These are phyloP conservation scores for Aspergillus novoparasiticus DNA, from an alignment of 2,329 filamentous ascomycete species.

Conservation along the genomic window DNA sequence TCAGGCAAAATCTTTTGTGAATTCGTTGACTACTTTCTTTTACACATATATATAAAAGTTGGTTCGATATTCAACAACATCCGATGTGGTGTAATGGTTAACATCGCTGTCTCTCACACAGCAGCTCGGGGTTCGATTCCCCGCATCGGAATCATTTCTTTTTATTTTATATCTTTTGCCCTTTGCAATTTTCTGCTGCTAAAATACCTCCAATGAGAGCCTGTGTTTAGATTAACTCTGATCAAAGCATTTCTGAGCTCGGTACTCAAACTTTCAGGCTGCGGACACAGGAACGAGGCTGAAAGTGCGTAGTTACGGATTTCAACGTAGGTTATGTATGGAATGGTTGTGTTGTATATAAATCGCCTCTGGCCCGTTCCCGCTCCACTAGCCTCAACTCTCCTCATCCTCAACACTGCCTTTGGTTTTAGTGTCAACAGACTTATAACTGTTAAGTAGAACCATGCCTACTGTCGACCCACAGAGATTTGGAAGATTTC, in stretches of 20 bases:
- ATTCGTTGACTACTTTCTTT: background rate
- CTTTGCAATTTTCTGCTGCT: background rate
- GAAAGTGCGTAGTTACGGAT: too few relatives aligned
- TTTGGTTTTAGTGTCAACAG: too few relatives aligned
- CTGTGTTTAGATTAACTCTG: background rate
- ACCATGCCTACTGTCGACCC: background rate
- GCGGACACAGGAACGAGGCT: too few relatives aligned
- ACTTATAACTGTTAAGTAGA: too few relatives aligned
- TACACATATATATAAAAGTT: background rate
- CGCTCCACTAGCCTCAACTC: too few relatives aligned
- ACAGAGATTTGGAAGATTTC: background rate
- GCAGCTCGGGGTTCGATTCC: conserved; percentile 7
- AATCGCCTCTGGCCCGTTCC: too few relatives aligned
- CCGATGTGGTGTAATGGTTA: conserved; percentile 6
- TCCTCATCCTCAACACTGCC: too few relatives aligned
- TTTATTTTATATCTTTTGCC: background rate
- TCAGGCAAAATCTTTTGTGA: background rate
- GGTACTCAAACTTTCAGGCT: too few relatives aligned
- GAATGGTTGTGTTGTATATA: too few relatives aligned
- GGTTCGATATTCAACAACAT: accelerated
- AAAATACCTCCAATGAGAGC: background rate
- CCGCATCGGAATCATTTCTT: conserved; percentile 2
- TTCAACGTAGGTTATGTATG: too few relatives aligned
- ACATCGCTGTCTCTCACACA: conserved; percentile 8
- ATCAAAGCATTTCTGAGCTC: too few relatives aligned